Evolutionary conservation across 306 rosid species (phyloP), one percentile per base, ranked within the genome.

Genomic region (Carpinus viminea): DNA sequence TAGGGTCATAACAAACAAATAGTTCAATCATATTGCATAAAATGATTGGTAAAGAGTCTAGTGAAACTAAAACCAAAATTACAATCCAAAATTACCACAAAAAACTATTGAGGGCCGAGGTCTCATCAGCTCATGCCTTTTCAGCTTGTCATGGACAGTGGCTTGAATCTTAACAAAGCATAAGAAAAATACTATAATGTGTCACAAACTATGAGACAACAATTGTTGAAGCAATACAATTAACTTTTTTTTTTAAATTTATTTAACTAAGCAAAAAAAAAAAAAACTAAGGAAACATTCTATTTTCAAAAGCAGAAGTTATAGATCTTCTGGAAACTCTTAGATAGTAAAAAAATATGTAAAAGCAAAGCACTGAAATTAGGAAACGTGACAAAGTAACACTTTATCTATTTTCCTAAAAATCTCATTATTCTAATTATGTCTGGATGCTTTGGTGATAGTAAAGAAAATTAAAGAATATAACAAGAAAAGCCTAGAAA

Each of bases 121-220:
- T 72, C 84, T 89, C 20, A 91, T 93, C 74, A 96, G 85, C 74
- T 96, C 99, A 43, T 96, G 92, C 81, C 80, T 88, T 70, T 90
- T 74, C 75, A 96, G 90, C 6, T 75, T 85, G 80, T 91, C 96
- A 65, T 68, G 86, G 57, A 96, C 98, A 16, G 80, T 46, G 52
- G 78, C 88, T 91, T 91, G 98, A 79, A 96, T 93, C 99, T 95
- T 82, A 55, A 83, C 41, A 70, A 72, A 75, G 48, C 28, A 84
- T 47, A 74, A 74, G n/a, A 79, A 53, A 65, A 66, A 45, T 53
- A 1, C 13, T 28, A n/a, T n/a, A 65, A 83, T 51, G 17, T 46
- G 70, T 56, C 7, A 87, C 7, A 72, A 43, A 76, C 75, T 36
- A 56, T 68, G 13, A 16, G 43, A 17, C 18, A 7, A 13, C 8